Conservation (phyloP, 305 asterid species). For the Fraxinus sp. region DNA sequence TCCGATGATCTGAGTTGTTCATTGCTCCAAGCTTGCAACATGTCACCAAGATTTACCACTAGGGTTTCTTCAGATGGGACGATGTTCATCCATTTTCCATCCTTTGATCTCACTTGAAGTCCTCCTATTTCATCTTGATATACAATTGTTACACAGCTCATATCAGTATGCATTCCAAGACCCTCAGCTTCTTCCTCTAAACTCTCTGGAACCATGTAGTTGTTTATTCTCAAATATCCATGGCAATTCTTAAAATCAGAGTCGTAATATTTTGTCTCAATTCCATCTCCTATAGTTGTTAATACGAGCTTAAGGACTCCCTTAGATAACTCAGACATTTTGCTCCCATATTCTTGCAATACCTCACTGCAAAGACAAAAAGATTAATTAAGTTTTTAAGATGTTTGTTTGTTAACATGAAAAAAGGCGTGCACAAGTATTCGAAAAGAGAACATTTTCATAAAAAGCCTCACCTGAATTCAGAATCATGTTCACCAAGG, state of each 20-base stretch:
- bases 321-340: slow-evolving; percentile 49
- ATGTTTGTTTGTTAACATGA: not conserved
- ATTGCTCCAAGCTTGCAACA: slow-evolving; percentile 83
- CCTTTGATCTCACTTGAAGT: slow-evolving; percentile 60
- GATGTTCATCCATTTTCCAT: slow-evolving; percentile 69
- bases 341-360: slow-evolving; percentile 60
- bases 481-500: slow-evolving; percentile 25
- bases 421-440: not conserved
- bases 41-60: slow-evolving; percentile 71
- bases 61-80: slow-evolving; percentile 54
- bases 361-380: slow-evolving; percentile 34
- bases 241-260: slow-evolving; percentile 59
- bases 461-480: slow-evolving; percentile 47
- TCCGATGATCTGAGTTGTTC: slow-evolving; percentile 61
- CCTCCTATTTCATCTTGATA: slow-evolving; percentile 72
- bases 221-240: slow-evolving; percentile 71
- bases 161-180: slow-evolving; percentile 80
- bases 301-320: slow-evolving; percentile 37
- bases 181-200: slow-evolving; percentile 48
- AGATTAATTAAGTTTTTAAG: not conserved
- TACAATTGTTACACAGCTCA: slow-evolving; percentile 71
- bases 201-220: slow-evolving; percentile 42
- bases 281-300: slow-evolving; percentile 42
- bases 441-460: not conserved
- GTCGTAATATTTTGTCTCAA: slow-evolving; percentile 35